Conservation (phyloP, 805 yeast genomes). For the Candida saitoana region DNA sequence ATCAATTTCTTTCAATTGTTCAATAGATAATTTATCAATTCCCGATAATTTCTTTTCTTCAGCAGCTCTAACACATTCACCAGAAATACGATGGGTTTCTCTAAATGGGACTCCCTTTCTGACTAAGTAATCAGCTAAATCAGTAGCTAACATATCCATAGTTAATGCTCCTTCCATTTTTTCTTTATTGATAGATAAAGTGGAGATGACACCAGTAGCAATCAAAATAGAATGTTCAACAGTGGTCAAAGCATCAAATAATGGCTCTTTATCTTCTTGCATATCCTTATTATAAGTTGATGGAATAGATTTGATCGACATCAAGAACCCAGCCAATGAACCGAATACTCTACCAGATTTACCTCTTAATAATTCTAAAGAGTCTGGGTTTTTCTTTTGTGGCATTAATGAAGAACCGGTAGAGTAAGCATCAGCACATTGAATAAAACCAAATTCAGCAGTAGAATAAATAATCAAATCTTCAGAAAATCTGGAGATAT, state of each 20-base stretch:
- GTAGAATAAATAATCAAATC: conserved; percentile 94
- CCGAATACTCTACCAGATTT: conserved; percentile 98
- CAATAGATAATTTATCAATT: conserved; percentile 76
- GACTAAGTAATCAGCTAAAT: conserved; percentile 94
- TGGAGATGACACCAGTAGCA: conserved; percentile 94
- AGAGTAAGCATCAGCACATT: conserved; percentile 94
- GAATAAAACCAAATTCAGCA: conserved; percentile 93
- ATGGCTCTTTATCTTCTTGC: conserved; percentile 99
- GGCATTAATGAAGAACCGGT: conserved; percentile 99
- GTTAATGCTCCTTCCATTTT: conserved; percentile 86
- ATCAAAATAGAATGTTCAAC: conserved; percentile 91
- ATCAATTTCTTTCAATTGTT: conserved; percentile 79
- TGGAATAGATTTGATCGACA: conserved; percentile 96
- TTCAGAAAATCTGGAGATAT: conserved; percentile 89
- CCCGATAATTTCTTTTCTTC: conserved; percentile 76
- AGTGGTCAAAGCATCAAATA: conserved; percentile 84
- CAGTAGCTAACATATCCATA: conserved; percentile 99
- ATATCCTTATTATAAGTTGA: conserved; percentile 96
- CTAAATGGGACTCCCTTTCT: conserved; percentile 98
- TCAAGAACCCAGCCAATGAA: conserved; percentile 88
- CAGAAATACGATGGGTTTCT: conserved; percentile 98
- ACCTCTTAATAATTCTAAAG: conserved; percentile 91
- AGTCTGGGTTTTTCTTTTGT: conserved; percentile 97
- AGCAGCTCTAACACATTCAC: conserved; percentile 91
- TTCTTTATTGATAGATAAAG: conserved; percentile 66